Conservation (phyloP, 306 rosid genomes). For the Carpinus viminea region DNA sequence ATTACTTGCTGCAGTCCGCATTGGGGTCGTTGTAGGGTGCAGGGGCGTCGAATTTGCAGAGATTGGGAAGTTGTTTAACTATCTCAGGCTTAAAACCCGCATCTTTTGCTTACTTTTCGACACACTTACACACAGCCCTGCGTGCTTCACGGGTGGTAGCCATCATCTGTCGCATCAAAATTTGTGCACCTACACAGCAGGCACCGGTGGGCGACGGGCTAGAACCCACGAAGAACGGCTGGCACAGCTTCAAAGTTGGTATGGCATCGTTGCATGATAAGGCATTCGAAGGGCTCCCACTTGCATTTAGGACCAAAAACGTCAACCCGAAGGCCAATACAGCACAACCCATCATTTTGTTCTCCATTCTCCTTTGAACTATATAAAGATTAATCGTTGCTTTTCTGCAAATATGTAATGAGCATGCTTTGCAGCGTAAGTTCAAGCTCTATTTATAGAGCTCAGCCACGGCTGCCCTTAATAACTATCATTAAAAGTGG, state of each 20-base stretch:
- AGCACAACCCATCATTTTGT: slow-evolving; percentile 2
- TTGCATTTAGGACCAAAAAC: slow-evolving; percentile 2
- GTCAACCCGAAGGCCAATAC: not conserved
- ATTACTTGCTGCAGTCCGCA: slow-evolving; percentile 24
- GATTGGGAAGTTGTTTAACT: not conserved
- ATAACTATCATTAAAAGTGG: not conserved
- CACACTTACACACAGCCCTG: slow-evolving; percentile 10
- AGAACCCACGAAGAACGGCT: not conserved
- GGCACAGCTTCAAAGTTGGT: slow-evolving; percentile 8
- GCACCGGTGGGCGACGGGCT: not conserved
- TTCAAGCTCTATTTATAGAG: not conserved
- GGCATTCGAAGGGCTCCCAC: not conserved
- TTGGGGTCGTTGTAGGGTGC: slow-evolving; percentile 8
- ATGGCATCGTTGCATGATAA: slow-evolving; percentile 28
- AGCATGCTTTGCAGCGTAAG: not conserved
- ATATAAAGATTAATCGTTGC: not conserved
- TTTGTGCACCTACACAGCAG: slow-evolving; percentile 13
- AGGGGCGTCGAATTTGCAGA: slow-evolving; percentile 18
- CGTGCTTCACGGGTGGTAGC: slow-evolving; percentile 11
- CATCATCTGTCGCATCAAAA: not conserved
- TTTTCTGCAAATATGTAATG: not conserved
- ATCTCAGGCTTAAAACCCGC: not conserved
- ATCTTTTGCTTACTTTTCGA: slow-evolving; percentile 15
- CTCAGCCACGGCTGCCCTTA: not conserved
- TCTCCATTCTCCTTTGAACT: slow-evolving; percentile 4